Evolutionary conservation across 2,329 filamentous ascomycete species (phyloP).

Genomic region (Xylariaceae sp.): DNA sequence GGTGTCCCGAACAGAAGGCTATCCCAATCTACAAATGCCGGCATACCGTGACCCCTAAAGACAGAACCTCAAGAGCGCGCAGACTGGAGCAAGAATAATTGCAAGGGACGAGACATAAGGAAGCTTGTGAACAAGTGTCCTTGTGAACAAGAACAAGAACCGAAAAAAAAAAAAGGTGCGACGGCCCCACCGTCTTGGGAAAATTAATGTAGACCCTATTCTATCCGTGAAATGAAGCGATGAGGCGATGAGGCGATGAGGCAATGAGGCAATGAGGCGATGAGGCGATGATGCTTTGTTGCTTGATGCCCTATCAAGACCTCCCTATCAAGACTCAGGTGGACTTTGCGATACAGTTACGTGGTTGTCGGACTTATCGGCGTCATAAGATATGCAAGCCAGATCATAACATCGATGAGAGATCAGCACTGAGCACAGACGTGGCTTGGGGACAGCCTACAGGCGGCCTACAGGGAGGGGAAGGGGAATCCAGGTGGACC

Average conservation of each 20-base stretch:
- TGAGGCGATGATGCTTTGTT: too few species aligned
- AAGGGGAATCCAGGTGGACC: neutral
- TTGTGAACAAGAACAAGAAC: slow-evolving; percentile 6
- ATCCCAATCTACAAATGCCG: slow-evolving; percentile 23
- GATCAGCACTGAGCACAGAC: slow-evolving; percentile 3
- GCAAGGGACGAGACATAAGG: too few species aligned
- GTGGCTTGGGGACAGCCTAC: slow-evolving; percentile 2
- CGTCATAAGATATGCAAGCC: slow-evolving; percentile 12
- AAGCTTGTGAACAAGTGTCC: too few species aligned
- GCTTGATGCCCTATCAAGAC: too few species aligned
- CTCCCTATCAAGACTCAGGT: too few species aligned
- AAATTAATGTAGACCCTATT: neutral
- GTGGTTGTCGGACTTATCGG: slow-evolving; percentile 17
- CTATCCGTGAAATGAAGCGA: neutral
- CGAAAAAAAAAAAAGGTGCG: slow-evolving; percentile 4
- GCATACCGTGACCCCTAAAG: slow-evolving; percentile 17
- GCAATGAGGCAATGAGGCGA: too few species aligned
- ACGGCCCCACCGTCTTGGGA: slow-evolving; percentile 14
- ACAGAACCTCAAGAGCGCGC: slow-evolving; percentile 8
- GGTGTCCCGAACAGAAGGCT: slow-evolving; percentile 19
- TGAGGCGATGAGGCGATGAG: too few species aligned
- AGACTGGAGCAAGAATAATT: slow-evolving; percentile 6
- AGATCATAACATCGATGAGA: neutral
- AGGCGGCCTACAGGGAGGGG: neutral
- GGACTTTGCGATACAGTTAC: neutral